A percentile compares a stretch with the other conserved stretches of the same genome.
Evolutionary conservation across 768 basidiomycete genomes (phyloP).

Genomic region (Crepidotus variabilis): DNA sequence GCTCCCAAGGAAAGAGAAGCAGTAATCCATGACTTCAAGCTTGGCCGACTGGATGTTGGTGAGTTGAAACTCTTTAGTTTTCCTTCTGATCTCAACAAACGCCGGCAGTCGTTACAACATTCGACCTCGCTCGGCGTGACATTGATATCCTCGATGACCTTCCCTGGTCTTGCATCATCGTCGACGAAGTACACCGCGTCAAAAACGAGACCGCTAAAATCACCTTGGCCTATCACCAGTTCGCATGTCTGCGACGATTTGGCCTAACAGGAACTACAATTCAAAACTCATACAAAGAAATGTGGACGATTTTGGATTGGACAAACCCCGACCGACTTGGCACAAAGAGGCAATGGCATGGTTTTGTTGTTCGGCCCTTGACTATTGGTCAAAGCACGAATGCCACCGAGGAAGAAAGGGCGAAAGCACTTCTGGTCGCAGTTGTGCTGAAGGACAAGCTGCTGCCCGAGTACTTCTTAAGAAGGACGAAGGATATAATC

Average conservation of each 20-base stretch:
- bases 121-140: conserved; percentile 69
- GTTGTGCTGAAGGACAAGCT: conserved; percentile 58
- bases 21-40: conserved; percentile 66
- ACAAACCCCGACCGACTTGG: conserved; percentile 82
- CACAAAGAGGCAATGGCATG: conserved; percentile 70
- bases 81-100: conserved; percentile 1
- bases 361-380: conserved; percentile 65
- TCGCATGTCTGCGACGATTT: conserved; percentile 66
- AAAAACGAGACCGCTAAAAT: conserved; percentile 75
- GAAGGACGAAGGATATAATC: conserved; percentile 80
- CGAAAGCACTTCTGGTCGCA: conserved; percentile 56
- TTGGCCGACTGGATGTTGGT: conserved; percentile 86
- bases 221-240: conserved; percentile 66
- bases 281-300: conserved; percentile 87
- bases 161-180: conserved; percentile 68
- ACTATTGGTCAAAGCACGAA: conserved; percentile 62
- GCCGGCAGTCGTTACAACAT: conserved; percentile 70
- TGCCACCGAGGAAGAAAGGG: conserved; percentile 60
- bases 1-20: conserved; percentile 45
- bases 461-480: conserved; percentile 78
- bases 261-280: conserved; percentile 80
- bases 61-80: conserved; percentile 22
- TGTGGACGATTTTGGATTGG: conserved; percentile 93
- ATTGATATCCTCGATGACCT: conserved; percentile 68
- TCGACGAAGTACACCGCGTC: conserved; percentile 89